phyloP scores from a whole-genome alignment of 139 green algal species.

The Chlorokybus atmophyticus region DNA sequence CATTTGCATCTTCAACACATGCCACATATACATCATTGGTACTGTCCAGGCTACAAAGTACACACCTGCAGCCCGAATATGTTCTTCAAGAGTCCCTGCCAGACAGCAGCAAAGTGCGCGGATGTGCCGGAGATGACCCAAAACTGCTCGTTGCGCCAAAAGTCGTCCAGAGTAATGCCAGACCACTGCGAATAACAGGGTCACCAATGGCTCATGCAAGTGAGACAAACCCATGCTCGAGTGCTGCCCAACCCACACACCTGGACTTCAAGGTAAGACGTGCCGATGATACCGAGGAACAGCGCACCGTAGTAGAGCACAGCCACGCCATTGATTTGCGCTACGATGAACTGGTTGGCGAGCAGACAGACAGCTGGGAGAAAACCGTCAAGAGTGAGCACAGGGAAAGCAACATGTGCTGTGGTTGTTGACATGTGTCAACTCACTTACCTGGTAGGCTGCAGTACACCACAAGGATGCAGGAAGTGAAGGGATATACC shows the following conservation, averaged over 20 bases:
- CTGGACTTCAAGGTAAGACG: not conserved
- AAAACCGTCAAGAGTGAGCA: no score
- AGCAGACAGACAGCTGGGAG: slow-evolving; percentile 19
- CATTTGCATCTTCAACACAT: no score
- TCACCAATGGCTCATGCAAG: not conserved
- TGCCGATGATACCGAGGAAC: not conserved
- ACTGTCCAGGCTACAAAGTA: no score
- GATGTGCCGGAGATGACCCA: slow-evolving; percentile 26
- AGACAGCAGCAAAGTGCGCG: slow-evolving; percentile 17
- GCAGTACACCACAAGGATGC: slow-evolving; percentile 19
- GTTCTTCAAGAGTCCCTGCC: slow-evolving; percentile 15
- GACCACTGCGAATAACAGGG: not conserved
- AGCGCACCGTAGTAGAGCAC: not conserved
- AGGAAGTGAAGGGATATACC: slow-evolving; percentile 19
- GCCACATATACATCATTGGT: no score
- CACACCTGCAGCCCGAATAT: no score
- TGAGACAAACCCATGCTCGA: not conserved
- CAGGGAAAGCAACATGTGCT: no score
- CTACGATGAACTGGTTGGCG: slow-evolving; percentile 20
- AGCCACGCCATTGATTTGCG: not conserved
- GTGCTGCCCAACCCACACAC: not conserved
- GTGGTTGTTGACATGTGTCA: no score
- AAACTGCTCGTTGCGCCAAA: slow-evolving; percentile 31
- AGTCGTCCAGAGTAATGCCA: slow-evolving; percentile 24
- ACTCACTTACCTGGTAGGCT: no score